Evolutionary conservation across 2,329 filamentous ascomycete species (phyloP).

Genomic region (Lachnum nothofagi): DNA sequence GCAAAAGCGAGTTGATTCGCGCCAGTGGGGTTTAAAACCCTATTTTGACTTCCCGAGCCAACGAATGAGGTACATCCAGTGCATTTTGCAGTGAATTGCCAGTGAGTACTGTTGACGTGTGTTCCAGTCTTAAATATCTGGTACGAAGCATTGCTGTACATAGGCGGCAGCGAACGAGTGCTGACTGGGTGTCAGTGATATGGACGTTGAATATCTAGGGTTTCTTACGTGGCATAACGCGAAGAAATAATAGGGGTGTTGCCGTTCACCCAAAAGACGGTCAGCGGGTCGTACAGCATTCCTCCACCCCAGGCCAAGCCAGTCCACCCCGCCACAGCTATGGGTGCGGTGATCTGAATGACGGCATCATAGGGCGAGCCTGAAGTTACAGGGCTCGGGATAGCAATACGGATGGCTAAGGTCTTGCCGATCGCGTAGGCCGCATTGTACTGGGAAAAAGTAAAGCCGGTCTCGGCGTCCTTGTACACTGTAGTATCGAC

Average conservation of each 20-base stretch:
- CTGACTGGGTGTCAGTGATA: not conserved
- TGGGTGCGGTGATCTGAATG: conserved; percentile 14
- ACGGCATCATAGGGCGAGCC: conserved; percentile 12
- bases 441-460: conserved; percentile 11
- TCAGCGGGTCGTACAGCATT: conserved; percentile 14
- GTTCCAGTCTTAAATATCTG: conserved; percentile 13
- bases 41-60: not conserved
- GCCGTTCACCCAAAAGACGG: conserved; percentile 12
- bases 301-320: conserved; percentile 16
- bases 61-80: conserved; percentile 14
- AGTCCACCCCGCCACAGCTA: conserved; percentile 13
- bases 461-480: conserved; percentile 16
- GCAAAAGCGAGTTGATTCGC: conserved; percentile 13
- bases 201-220: not conserved
- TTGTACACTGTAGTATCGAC: conserved; percentile 9
- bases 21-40: conserved; percentile 5
- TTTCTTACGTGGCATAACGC: conserved; percentile 12
- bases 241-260: conserved; percentile 8
- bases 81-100: conserved; percentile 16
- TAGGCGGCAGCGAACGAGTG: conserved; percentile 3
- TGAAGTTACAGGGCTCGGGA: conserved; percentile 7
- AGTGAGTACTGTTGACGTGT: conserved; percentile 14
- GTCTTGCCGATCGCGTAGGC: conserved; percentile 5
- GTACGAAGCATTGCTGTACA: conserved; percentile 10
- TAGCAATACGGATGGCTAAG: conserved; percentile 12